Base-by-base conservation (phyloP, 306 rosid species). In the Castanospermum australe region DNA sequence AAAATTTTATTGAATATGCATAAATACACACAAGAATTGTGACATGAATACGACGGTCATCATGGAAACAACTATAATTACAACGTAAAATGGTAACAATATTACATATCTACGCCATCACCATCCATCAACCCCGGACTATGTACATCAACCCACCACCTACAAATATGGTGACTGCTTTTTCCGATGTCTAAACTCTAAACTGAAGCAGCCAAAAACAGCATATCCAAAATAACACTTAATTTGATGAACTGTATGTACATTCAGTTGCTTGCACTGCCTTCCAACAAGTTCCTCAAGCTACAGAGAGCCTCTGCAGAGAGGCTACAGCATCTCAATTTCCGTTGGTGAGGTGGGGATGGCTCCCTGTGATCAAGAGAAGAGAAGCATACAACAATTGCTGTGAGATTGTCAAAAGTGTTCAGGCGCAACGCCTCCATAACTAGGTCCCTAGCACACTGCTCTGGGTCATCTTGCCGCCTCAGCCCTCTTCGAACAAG, bases 301-400 rank as follows among this genome's bases (percentile, higher is more conserved):
- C 89, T 93, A 82, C 96, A 95, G 17, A 93, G 90, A 55, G 97
- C 98, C 73, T 95, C 98, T 1, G 97, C 90, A 47, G 99, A 91
- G 85, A 95, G 90, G 84, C 92, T 90, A 73, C 97, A 91, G 67
- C 90, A 89, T 78, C 91, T 89, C 80, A 86, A n/a, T 67, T 87
- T 95, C 52, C 82, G 81, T n/a, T 85, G 92, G 57, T 59, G 86
- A 1, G 92, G 82, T 0, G 90, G 89, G 11, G 92, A 83, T 32
- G 52, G 65, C 67, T 88, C 90, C 24, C 79, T 39, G 2, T 72
- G 73, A 71, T 91, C 93, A 42, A 78, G 76, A 24, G 90, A 80
- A 59, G 96, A 77, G 65, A 95, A 89, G 82, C 97, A 93, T 39
- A 92, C 86, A 33, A 95, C 78, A 35, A 95, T 83, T 20, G 90